phyloP scores from a whole-genome alignment of 2,329 filamentous ascomycete species.

The Claviceps pazoutovae region DNA sequence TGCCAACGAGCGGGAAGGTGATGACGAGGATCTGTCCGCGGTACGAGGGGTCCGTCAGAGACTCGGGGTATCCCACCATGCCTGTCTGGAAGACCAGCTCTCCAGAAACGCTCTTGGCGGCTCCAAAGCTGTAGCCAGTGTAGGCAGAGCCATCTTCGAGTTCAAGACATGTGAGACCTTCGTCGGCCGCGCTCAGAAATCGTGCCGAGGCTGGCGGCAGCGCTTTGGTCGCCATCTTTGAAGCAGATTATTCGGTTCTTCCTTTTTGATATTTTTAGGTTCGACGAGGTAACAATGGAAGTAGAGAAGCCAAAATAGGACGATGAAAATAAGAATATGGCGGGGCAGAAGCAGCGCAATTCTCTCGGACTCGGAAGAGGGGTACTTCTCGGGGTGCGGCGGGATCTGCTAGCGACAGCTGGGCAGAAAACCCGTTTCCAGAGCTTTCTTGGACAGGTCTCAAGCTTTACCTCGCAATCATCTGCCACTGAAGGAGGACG shows the following conservation, averaged over 20 bases:
- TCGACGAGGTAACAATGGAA: background rate
- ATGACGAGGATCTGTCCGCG: conserved; percentile 95
- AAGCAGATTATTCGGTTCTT: background rate
- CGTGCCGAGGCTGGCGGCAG: conserved; percentile 47
- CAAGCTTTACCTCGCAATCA: conserved; percentile 24
- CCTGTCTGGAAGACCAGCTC: conserved; percentile 99
- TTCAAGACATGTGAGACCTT: conserved; percentile 70
- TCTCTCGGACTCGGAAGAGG: background rate
- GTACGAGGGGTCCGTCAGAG: conserved; percentile 75
- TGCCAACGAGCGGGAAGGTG: conserved; percentile 93
- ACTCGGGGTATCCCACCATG: conserved; percentile 98
- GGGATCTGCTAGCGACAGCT: conserved; percentile 20
- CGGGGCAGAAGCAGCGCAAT: conserved; percentile 17
- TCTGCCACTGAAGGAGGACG: conserved; percentile 17
- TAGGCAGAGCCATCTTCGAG: conserved; percentile 83
- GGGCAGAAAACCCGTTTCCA: conserved; percentile 24
- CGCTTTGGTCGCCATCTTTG: conserved; percentile 22
- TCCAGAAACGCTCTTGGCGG: conserved; percentile 83
- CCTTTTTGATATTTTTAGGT: background rate
- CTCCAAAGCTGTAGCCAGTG: conserved; percentile 93
- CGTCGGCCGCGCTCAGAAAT: conserved; percentile 35
- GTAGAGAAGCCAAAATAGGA: background rate
- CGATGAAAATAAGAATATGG: conserved; percentile 4
- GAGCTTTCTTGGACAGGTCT: conserved; percentile 23
- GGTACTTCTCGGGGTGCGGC: conserved; percentile 11